Percentiles rank a stretch among this genome's conserved stretches.
phyloP scores from a whole-genome alignment of 139 green algal genomes.

The Auxenochlorella pyrenoidosa region DNA sequence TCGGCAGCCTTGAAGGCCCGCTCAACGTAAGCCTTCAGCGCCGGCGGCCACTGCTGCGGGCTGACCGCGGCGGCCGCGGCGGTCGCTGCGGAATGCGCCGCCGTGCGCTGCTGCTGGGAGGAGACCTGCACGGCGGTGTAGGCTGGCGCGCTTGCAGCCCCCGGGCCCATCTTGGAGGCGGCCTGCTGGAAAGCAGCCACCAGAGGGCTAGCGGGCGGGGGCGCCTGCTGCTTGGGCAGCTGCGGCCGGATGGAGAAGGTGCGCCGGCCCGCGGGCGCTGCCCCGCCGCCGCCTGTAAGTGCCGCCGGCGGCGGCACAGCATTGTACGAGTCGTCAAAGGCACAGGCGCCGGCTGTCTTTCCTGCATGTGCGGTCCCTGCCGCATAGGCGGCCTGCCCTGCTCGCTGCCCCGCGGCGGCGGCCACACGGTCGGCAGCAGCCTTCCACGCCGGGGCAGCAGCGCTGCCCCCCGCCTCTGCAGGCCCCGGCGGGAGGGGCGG shows the following conservation, averaged over 20 bases:
- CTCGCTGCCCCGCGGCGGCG: background rate
- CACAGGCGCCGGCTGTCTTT: background rate
- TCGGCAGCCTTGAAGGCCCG: conserved; percentile 43
- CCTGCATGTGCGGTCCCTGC: background rate
- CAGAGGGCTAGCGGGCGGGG: background rate
- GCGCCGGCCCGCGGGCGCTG: background rate
- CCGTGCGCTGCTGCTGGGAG: background rate
- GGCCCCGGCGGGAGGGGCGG: background rate
- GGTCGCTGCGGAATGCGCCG: background rate
- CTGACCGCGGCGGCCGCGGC: background rate
- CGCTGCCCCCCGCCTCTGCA: background rate
- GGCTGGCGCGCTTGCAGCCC: background rate
- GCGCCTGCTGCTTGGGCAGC: conserved; percentile 21
- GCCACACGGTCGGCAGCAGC: conserved; percentile 17
- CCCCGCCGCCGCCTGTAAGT: background rate
- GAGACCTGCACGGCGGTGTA: conserved; percentile 20
- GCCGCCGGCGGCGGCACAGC: conserved; percentile 4
- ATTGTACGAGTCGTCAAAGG: background rate
- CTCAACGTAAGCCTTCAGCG: conserved; percentile 55
- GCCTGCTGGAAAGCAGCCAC: conserved; percentile 31
- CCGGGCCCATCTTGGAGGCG: conserved; percentile 8
- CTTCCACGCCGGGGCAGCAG: background rate
- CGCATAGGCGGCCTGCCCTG: background rate
- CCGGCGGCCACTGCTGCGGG: conserved; percentile 47
- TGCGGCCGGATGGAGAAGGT: conserved; percentile 45